Conservation (phyloP, 345 rosid genomes). For the Eucalyptus sp. region DNA sequence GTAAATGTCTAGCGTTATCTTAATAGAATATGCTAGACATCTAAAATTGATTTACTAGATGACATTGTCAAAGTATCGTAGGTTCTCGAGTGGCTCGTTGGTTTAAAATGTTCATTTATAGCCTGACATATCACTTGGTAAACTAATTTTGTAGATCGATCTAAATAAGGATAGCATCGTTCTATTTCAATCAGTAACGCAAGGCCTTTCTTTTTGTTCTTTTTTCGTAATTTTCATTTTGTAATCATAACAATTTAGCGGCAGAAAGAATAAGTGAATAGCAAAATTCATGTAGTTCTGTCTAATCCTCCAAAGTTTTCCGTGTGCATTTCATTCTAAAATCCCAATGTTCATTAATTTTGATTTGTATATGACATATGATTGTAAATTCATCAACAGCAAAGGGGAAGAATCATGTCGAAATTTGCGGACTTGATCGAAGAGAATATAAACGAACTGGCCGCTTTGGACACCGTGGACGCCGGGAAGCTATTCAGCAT, state of each 20-base stretch:
- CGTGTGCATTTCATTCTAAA: neutral
- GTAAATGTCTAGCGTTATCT: neutral
- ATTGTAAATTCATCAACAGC: constrained; percentile 11
- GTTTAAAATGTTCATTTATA: neutral
- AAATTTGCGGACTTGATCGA: constrained; percentile 62
- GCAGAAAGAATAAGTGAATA: neutral
- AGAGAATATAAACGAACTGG: constrained; percentile 47
- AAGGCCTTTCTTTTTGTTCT: neutral
- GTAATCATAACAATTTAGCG: neutral
- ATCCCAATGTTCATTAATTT: neutral
- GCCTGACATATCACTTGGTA: neutral
- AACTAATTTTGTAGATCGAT: neutral
- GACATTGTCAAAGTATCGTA: neutral
- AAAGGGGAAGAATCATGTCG: constrained; percentile 45
- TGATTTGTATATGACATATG: neutral
- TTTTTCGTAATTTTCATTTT: neutral
- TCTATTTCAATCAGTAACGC: neutral
- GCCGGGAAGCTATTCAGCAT: constrained; percentile 45
- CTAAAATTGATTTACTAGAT: neutral
- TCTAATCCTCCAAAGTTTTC: neutral
- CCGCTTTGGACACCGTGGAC: constrained; percentile 53
- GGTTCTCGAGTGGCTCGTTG: neutral
- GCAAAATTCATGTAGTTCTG: neutral
- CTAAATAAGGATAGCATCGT: neutral
- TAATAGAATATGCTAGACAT: neutral